Conservation (phyloP, 2,329 filamentous ascomycete genomes). For the Colletotrichum higginsianum region DNA sequence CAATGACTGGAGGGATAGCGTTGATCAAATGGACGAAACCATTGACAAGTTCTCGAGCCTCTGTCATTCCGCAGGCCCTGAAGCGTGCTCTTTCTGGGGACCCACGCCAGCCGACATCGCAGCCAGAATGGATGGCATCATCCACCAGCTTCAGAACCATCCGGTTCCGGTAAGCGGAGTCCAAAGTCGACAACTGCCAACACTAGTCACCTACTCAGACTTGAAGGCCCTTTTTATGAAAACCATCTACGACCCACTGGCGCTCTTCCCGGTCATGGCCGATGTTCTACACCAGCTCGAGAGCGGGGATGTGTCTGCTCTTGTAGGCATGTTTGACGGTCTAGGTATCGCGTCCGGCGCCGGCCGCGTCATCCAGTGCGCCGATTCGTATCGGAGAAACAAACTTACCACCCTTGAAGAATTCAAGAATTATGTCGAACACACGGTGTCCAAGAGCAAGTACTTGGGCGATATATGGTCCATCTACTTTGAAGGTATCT, state of each 20-base stretch:
- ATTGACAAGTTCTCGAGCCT: constrained; percentile 45
- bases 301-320: background rate
- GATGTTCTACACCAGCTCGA: background rate
- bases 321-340: constrained; percentile 21
- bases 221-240: background rate
- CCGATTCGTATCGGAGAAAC: constrained; percentile 50
- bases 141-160: background rate
- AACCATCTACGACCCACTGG: background rate
- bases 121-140: background rate
- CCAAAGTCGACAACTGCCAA: background rate
- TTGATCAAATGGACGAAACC: constrained; percentile 46
- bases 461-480: background rate
- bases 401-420: constrained; percentile 48
- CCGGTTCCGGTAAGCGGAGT: background rate
- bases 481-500: background rate
- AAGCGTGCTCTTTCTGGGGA: background rate
- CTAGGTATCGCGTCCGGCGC: constrained; percentile 43
- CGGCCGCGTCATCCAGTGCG: constrained; percentile 47
- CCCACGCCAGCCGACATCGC: background rate
- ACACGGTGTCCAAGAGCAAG: constrained; percentile 27
- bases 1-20: constrained; percentile 45
- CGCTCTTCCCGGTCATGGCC: background rate
- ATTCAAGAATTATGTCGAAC: constrained; percentile 46
- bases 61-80: background rate
- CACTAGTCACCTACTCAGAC: background rate